Evolutionary conservation across 1,284 basidiomycete genomes (phyloP).

Genomic region (Psilocybe mexicana): DNA sequence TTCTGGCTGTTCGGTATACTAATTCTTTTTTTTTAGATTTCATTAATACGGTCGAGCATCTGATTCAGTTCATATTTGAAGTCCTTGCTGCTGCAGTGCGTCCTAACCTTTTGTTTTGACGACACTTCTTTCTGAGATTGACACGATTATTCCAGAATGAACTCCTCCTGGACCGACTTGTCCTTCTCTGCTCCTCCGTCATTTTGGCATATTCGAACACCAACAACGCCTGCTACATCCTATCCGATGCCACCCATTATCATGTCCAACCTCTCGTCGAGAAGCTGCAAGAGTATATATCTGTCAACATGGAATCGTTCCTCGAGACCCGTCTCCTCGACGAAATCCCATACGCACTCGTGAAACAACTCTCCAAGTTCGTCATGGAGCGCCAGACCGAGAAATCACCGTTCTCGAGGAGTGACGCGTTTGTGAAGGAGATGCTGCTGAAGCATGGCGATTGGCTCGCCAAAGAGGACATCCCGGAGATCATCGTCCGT

Average conservation of each 20-base stretch:
- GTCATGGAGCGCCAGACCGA: conserved; percentile 64
- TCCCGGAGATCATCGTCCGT: conserved; percentile 70
- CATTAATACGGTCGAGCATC: conserved; percentile 68
- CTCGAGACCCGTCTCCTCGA: conserved; percentile 82
- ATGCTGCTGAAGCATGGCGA: conserved; percentile 69
- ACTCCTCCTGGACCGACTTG: conserved; percentile 82
- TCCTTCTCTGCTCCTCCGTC: conserved; percentile 79
- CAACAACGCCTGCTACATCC: conserved; percentile 80
- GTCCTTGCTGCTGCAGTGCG: conserved; percentile 84
- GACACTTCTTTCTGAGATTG: not conserved
- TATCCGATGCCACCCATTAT: conserved; percentile 83
- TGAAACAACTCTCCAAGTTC: conserved; percentile 69
- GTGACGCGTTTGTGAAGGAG: conserved; percentile 52
- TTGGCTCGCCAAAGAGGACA: conserved; percentile 83
- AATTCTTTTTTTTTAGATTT: conserved; percentile 47
- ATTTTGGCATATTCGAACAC: conserved; percentile 73
- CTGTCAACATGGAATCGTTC: conserved; percentile 85
- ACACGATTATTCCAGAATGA: conserved; percentile 63
- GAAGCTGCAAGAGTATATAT: conserved; percentile 81
- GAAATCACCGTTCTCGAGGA: conserved; percentile 70
- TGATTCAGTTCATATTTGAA: conserved; percentile 87
- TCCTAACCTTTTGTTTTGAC: conserved; percentile 10
- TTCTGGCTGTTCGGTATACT: not conserved
- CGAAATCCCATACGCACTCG: conserved; percentile 68
- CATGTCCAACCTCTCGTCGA: conserved; percentile 72